Percentiles rank a stretch among this genome's conserved stretches.
phyloP scores from a whole-genome alignment of 225 moss, liverwort and hornwort species.

The Polytrichum commune region DNA sequence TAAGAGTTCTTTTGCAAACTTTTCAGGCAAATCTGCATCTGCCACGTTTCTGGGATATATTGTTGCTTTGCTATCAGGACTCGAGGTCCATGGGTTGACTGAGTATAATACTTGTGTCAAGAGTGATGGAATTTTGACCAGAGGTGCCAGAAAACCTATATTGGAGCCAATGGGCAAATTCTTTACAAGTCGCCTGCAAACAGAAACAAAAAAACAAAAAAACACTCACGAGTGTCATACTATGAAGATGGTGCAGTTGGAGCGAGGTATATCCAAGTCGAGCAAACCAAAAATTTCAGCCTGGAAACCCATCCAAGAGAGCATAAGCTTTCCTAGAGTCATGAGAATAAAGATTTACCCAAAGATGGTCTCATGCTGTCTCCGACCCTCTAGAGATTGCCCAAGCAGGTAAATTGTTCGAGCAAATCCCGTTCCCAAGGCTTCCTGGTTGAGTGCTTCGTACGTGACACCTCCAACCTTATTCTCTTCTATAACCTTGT shows the following conservation, averaged over 20 bases:
- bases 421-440: conserved; percentile 59
- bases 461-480: conserved; percentile 52
- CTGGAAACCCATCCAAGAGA: too few species aligned
- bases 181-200: conserved; percentile 32
- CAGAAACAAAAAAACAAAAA: neutral
- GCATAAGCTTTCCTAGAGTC: too few species aligned
- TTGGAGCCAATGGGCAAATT: conserved; percentile 22
- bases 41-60: conserved; percentile 6
- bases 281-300: too few species aligned
- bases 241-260: neutral
- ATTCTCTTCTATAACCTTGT: conserved; percentile 75
- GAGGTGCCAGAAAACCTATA: conserved; percentile 21
- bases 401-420: conserved; percentile 65
- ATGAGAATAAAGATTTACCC: conserved; percentile 18
- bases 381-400: conserved; percentile 40
- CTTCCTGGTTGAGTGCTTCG: conserved; percentile 53
- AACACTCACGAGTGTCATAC: neutral
- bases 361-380: conserved; percentile 30
- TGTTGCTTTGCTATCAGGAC: neutral
- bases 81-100: conserved; percentile 14
- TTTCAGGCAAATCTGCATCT: conserved; percentile 52
- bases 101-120: conserved; percentile 19
- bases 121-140: conserved; percentile 26
- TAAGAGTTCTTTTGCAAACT: conserved; percentile 68
- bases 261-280: neutral